A percentile compares a stretch with the other conserved stretches of the same genome.
Conservation (phyloP, 345 rosid genomes). For the Salix viminalis region DNA sequence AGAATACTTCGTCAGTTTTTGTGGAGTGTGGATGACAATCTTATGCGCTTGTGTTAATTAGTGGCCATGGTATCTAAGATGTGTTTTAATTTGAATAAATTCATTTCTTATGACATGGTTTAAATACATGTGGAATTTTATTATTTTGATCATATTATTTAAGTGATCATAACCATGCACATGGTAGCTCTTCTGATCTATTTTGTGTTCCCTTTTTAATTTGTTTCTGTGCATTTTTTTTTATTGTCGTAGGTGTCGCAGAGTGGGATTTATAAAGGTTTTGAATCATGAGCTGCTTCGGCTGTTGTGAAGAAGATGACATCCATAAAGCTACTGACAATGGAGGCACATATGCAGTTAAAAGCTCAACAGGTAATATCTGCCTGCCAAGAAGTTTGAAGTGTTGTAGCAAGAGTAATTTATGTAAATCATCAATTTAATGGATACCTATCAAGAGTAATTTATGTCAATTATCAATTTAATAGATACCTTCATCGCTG, state of each 20-base stretch:
- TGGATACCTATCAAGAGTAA: background rate
- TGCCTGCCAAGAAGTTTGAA: background rate
- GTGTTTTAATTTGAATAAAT: background rate
- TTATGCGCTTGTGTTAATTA: background rate
- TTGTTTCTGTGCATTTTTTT: background rate
- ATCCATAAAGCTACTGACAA: constrained; percentile 57
- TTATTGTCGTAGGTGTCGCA: constrained; percentile 8
- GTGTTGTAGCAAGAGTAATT: background rate
- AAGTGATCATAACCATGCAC: background rate
- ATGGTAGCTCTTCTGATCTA: background rate
- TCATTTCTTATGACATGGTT: background rate
- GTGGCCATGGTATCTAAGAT: background rate
- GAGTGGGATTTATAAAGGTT: constrained; percentile 10
- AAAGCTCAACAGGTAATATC: constrained; percentile 59
- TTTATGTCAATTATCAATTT: background rate
- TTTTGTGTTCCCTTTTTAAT: background rate
- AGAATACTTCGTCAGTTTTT: background rate
- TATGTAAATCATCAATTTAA: background rate
- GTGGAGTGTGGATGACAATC: background rate
- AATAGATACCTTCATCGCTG: background rate
- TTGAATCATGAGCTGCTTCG: constrained; percentile 72
- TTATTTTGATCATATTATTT: background rate
- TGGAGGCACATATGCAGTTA: constrained; percentile 54
- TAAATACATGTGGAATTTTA: background rate
- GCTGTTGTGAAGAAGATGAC: constrained; percentile 78